Base-by-base conservation (phyloP, 2,329 filamentous ascomycete species). In the Aspergillus sp. region DNA sequence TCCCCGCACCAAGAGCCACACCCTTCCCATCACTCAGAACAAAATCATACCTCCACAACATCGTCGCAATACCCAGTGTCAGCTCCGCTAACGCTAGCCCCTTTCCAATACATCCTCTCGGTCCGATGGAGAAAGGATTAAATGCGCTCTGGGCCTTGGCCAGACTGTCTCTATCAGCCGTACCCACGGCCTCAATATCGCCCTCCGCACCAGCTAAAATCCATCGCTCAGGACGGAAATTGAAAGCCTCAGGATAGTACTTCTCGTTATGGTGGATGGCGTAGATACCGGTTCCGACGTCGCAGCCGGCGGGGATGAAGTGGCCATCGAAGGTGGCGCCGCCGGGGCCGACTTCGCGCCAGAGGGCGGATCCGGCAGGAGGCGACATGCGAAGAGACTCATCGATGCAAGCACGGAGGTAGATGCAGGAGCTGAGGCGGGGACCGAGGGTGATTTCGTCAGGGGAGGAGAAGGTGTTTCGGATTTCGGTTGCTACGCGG, bases 371-470 rank as follows among this genome's bases (percentile, higher is more conserved):
- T 5, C 64, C 61, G 1, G 69, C 68, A 15, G 71, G 67, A 19
- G 75, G 75, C 5, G 70, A 68, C 58, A 77, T 65, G 15, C 75
- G 70, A 47, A 77, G 61, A 5, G 68, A 63, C 63, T 77, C 75
- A 65, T 73, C 77, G 25, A 83, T 71, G 49, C 76, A 78, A 3
- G 80, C 80, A 13, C 71, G 69, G 1, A 83, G 74, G 61, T 79
- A 83, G 0, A 55, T 49, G 27, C 77, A 77, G 1, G 61, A 59
- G 32, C 69, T 74, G 0, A 82, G 65, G 6, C 64, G 64, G 21
- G 73, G 55, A 13, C 74, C 72, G 48, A 68, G 58, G 48, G 64
- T 65, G 42, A 80, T 77, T 2, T 78, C 75, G 11, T 77, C 76
- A 1, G 71, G 62, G n/a, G 68, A 63, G 2, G 61, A 56, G 54